Percentiles rank a stretch among this genome's conserved stretches.
Conservation (phyloP, 176 grass and related monocot species). For the Ampelocalamus luodianensis region DNA sequence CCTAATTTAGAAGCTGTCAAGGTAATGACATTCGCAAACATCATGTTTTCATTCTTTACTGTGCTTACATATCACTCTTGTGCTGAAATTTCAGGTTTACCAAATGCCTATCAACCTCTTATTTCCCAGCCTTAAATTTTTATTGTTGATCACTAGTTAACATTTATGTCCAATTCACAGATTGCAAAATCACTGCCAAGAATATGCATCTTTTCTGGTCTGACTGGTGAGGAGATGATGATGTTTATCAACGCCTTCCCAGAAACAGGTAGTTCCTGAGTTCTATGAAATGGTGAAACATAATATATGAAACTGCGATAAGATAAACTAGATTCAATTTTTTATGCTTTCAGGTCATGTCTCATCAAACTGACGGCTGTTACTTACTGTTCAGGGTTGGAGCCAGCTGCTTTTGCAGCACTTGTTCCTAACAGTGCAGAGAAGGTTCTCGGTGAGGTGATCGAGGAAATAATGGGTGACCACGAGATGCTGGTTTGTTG, state of each 20-base stretch:
- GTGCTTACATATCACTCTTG: neutral
- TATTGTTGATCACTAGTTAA: neutral
- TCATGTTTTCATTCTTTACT: slow-evolving; percentile 1
- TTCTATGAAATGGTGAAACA: neutral
- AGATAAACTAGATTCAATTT: neutral
- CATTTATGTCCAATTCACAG: slow-evolving; percentile 43
- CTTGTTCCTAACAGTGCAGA: slow-evolving; percentile 93
- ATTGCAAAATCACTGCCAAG: slow-evolving; percentile 65
- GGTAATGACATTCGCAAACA: slow-evolving; percentile 41
- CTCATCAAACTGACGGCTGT: slow-evolving; percentile 24
- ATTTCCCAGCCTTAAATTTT: neutral
- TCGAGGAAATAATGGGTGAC: slow-evolving; percentile 93
- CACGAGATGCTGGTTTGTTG: slow-evolving; percentile 90
- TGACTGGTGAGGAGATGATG: slow-evolving; percentile 96
- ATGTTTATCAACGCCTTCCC: slow-evolving; percentile 95
- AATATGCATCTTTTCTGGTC: slow-evolving; percentile 87
- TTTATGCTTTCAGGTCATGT: neutral
- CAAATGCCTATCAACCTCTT: neutral
- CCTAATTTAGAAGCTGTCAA: slow-evolving; percentile 62
- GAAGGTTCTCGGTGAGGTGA: slow-evolving; percentile 76
- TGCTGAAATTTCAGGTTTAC: slow-evolving; percentile 19
- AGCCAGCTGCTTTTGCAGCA: slow-evolving; percentile 87
- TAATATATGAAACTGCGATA: neutral
- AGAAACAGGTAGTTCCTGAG: slow-evolving; percentile 63
- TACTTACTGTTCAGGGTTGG: slow-evolving; percentile 56